Evolutionary conservation across 331 rosid species (phyloP).

Genomic region (Malus hybrid): DNA sequence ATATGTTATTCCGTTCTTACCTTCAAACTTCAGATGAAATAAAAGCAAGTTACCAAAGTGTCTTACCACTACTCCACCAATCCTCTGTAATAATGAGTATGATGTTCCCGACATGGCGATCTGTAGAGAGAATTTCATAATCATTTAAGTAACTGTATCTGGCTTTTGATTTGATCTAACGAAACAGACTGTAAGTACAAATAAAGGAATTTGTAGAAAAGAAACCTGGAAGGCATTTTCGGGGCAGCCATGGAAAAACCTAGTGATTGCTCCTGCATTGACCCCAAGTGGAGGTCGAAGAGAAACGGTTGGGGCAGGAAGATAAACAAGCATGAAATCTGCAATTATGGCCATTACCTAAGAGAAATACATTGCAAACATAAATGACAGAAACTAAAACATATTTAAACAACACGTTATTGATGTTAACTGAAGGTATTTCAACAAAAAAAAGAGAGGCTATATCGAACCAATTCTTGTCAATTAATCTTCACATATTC

Average conservation of each 20-base stretch:
- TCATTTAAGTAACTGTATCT: background rate
- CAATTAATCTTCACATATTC: background rate
- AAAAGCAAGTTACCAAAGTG: background rate
- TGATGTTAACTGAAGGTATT: background rate
- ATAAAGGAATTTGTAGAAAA: background rate
- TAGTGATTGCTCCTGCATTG: slow-evolving; percentile 56
- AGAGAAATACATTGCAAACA: slow-evolving; percentile 18
- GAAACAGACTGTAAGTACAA: background rate
- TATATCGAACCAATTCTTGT: background rate
- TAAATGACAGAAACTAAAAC: background rate
- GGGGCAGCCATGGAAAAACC: slow-evolving; percentile 83
- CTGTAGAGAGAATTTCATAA: slow-evolving; percentile 30
- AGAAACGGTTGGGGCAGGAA: slow-evolving; percentile 81
- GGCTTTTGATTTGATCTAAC: background rate
- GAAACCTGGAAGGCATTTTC: slow-evolving; percentile 84
- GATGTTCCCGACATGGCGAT: slow-evolving; percentile 67
- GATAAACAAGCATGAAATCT: slow-evolving; percentile 95
- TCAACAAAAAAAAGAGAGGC: background rate
- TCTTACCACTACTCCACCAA: slow-evolving; percentile 77
- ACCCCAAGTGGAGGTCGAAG: slow-evolving; percentile 55
- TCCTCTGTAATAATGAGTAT: slow-evolving; percentile 61
- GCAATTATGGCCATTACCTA: slow-evolving; percentile 93
- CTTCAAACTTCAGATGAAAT: background rate
- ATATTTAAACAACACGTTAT: background rate
- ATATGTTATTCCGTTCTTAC: slow-evolving; percentile 5